Conservation (phyloP, 805 yeast genomes). For the Lipomyces starkeyi region DNA sequence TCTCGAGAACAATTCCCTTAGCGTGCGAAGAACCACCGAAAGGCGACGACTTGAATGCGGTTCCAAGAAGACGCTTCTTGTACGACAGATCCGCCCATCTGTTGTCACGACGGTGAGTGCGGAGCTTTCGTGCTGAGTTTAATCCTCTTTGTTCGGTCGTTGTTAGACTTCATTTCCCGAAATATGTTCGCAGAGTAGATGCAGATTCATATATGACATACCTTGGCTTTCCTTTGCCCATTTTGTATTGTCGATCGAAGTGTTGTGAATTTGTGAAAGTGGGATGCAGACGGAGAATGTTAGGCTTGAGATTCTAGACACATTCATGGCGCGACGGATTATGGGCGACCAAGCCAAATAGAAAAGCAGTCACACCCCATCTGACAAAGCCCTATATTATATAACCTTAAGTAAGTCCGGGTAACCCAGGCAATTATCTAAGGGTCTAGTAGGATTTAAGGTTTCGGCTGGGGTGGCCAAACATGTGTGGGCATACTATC, state of each 20-base stretch:
- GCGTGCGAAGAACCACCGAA: conserved; percentile 99
- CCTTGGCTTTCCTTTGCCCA: conserved; percentile 99
- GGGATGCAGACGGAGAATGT: too few relatives aligned
- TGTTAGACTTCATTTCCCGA: neutral
- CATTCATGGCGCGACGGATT: too few relatives aligned
- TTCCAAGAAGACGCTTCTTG: conserved; percentile 98
- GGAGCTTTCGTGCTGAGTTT: conserved; percentile 99
- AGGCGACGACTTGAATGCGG: conserved; percentile 99
- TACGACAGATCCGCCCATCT: conserved; percentile 99
- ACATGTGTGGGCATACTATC: too few relatives aligned
- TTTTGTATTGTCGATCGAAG: conserved; percentile 50
- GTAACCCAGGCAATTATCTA: neutral
- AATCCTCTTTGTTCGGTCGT: conserved; percentile 73
- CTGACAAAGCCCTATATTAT: neutral
- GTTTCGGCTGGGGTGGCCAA: neutral
- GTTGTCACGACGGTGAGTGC: conserved; percentile 99
- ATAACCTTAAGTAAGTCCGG: neutral
- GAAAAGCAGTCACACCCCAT: conserved; percentile 20
- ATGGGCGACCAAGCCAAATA: too few relatives aligned
- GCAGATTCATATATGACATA: neutral
- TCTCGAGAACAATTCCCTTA: conserved; percentile 99
- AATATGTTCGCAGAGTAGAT: neutral
- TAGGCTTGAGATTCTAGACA: too few relatives aligned
- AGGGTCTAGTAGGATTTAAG: neutral
- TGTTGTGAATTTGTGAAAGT: too few relatives aligned